Evolutionary conservation across 2,329 filamentous ascomycete species (phyloP).

Genomic region (Davidsoniella australis): DNA sequence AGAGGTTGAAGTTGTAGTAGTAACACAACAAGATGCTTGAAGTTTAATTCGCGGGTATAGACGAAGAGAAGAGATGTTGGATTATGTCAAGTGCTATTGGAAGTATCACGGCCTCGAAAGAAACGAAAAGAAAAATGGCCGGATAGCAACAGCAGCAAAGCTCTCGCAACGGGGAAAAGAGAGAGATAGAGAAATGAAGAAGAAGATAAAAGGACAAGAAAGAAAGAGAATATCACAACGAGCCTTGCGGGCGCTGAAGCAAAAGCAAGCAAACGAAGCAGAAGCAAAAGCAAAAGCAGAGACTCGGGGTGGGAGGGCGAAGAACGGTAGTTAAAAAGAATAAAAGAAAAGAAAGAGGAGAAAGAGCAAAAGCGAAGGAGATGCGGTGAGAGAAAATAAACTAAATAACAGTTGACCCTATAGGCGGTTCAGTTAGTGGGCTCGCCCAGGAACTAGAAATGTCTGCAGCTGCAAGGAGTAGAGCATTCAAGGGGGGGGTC

Average conservation of each 20-base stretch:
- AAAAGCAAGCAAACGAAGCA: slow-evolving; percentile 5
- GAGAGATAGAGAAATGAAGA: slow-evolving; percentile 5
- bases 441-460: too few species aligned
- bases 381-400: slow-evolving; percentile 8
- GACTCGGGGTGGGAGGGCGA: neutral
- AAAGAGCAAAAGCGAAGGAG: slow-evolving; percentile 3
- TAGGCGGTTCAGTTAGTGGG: neutral
- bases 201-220: slow-evolving; percentile 8
- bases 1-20: slow-evolving; percentile 7
- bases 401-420: neutral
- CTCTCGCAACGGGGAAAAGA: slow-evolving; percentile 8
- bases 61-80: slow-evolving; percentile 10
- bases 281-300: neutral
- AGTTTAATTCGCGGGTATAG: slow-evolving; percentile 13
- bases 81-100: neutral
- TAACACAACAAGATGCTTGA: slow-evolving; percentile 13
- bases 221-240: slow-evolving; percentile 3
- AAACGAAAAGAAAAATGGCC: slow-evolving; percentile 9
- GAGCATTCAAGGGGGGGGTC: neutral
- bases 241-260: neutral
- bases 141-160: slow-evolving; percentile 10
- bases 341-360: slow-evolving; percentile 1
- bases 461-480: too few species aligned
- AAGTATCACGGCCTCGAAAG: neutral
- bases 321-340: neutral